Evolutionary conservation across 2,329 filamentous ascomycete species (phyloP).

Genomic region (Pseudogymnoascus sp.): DNA sequence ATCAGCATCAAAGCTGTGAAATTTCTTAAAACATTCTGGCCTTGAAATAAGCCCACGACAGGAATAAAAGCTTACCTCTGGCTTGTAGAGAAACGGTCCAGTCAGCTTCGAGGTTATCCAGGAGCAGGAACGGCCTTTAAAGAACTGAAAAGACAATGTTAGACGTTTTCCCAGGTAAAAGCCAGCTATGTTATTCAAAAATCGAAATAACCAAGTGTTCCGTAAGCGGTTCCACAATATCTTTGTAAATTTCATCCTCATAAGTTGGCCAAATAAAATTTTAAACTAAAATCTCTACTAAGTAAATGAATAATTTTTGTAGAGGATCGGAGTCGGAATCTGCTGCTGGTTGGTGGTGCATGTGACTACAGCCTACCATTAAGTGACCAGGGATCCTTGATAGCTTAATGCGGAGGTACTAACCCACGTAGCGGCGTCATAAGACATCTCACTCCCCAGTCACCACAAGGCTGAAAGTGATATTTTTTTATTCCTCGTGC

Average conservation of each 20-base stretch:
- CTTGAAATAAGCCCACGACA: neutral
- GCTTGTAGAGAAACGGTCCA: neutral
- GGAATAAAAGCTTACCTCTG: neutral
- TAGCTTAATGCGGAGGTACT: slow-evolving; percentile 12
- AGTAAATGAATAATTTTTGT: neutral
- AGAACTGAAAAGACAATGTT: neutral
- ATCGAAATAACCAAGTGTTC: neutral
- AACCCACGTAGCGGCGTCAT: slow-evolving; percentile 12
- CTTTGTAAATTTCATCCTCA: too few relatives aligned
- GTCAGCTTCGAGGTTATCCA: neutral
- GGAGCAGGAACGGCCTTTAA: neutral
- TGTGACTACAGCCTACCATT: too few relatives aligned
- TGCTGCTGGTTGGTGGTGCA: too few relatives aligned
- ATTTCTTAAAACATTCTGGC: neutral
- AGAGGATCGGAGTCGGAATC: too few relatives aligned
- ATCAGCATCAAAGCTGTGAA: slow-evolving; percentile 1
- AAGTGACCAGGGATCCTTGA: neutral
- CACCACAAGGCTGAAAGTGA: slow-evolving; percentile 14
- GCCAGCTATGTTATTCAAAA: neutral
- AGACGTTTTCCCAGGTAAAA: neutral
- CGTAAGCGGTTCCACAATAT: too few relatives aligned
- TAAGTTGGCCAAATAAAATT: too few relatives aligned
- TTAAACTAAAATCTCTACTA: too few relatives aligned
- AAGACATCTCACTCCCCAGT: neutral
- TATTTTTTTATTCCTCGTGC: neutral